Evolutionary conservation across 2,329 filamentous ascomycete species (phyloP), one percentile per base, ranked within the genome.

Genomic region (Nemania abortiva): DNA sequence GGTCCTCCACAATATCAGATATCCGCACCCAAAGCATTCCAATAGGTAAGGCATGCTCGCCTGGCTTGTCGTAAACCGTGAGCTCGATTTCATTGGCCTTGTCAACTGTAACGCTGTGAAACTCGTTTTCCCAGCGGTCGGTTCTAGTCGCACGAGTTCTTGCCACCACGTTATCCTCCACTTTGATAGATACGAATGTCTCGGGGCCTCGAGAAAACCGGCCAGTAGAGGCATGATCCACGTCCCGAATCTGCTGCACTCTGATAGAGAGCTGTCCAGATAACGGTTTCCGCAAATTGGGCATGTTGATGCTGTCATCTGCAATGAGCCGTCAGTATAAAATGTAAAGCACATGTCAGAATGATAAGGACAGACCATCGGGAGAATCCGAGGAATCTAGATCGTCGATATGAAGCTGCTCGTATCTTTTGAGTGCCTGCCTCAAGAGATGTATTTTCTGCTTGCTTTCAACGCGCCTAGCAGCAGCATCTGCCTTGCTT

Each of bases 31-130:
- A 99, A 15, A 98, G 87, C 87, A 99, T 90, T 65, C 92, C 96
- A 76, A 99, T 97, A 49, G 96, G 96, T 60, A 97, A 90, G 15
- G 95, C 91, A 75, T 97, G 92, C 75, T 98, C 95, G 71, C 91
- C 90, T 1, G 94, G 91, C 82, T 97, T 98, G 80, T 99, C 96
- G 81, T 99, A 99, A 11, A 99, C 95, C 0, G 94, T 98, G 63
- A 99, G 89, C 79, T 99, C 96, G 70, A 99, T 94, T 82, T 99
- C 96, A 81, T 99, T 99, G 61, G 96, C 96, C 84, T 98, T 98
- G 82, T 98, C 95, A 65, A 99, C 96, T 72, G 96, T 93, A 70
- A 99, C 91, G 67, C 91, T 94, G 81, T 98, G 96, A 42, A 91
- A 89, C 82, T 99, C 96, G 74, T 94, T 93, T 50, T 94, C 90